These are phyloP conservation scores for Sugiyamaella novakii DNA, from an alignment of 1,139 yeast species.

Conservation along the genomic window DNA sequence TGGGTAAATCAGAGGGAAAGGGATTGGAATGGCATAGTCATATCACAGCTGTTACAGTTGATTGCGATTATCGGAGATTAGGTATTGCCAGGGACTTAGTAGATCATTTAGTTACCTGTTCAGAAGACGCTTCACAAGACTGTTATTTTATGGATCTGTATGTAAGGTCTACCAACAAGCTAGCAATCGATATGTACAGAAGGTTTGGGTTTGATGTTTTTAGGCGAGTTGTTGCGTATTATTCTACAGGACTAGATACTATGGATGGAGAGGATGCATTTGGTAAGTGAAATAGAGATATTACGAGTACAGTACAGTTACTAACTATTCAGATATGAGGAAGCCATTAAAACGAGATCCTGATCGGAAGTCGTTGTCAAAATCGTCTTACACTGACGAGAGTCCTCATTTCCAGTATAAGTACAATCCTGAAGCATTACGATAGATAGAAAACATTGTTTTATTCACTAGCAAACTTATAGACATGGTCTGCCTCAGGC, in stretches of 20 bases:
- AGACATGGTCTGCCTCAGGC: slow-evolving; percentile 2
- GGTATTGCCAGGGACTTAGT: slow-evolving; percentile 80
- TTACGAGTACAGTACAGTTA: not conserved
- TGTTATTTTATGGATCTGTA: slow-evolving; percentile 87
- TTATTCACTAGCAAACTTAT: not conserved
- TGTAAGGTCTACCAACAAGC: slow-evolving; percentile 78
- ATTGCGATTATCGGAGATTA: slow-evolving; percentile 76
- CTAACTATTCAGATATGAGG: slow-evolving; percentile 43
- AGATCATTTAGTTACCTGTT: slow-evolving; percentile 66
- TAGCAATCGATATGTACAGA: slow-evolving; percentile 82
- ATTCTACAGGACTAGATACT: slow-evolving; percentile 56
- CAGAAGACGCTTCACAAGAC: slow-evolving; percentile 55
- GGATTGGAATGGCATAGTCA: slow-evolving; percentile 93
- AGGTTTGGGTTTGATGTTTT: slow-evolving; percentile 82
- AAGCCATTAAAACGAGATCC: slow-evolving; percentile 58
- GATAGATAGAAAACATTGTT: slow-evolving; percentile 1
- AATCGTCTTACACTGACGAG: slow-evolving; percentile 34
- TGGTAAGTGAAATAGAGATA: slow-evolving; percentile 63
- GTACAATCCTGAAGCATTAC: slow-evolving; percentile 29
- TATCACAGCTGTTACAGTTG: slow-evolving; percentile 93
- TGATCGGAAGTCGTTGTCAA: slow-evolving; percentile 37
- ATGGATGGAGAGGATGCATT: slow-evolving; percentile 82
- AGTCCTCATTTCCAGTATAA: slow-evolving; percentile 30
- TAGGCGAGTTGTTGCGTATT: slow-evolving; percentile 89
- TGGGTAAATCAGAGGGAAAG: slow-evolving; percentile 94